These are phyloP conservation scores for Oryza meyeriana DNA, from an alignment of 176 grass and related monocot species.

Conservation along the genomic window DNA sequence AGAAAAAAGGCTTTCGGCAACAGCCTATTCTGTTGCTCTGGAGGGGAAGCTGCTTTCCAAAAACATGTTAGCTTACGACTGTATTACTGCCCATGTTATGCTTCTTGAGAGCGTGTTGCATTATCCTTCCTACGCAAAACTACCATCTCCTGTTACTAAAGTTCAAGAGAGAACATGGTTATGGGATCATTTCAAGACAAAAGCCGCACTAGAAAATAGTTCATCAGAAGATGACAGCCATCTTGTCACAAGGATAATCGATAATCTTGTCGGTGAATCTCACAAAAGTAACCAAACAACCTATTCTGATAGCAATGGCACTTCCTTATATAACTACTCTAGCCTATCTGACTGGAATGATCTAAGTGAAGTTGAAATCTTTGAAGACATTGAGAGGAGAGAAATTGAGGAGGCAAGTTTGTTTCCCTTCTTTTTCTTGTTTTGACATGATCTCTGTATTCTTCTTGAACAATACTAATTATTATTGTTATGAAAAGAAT, in stretches of 20 bases:
- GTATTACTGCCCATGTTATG: slow-evolving; percentile 62
- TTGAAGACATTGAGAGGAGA: slow-evolving; percentile 71
- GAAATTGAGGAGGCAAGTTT: slow-evolving; percentile 86
- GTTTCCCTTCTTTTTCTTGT: neutral
- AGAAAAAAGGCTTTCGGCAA: slow-evolving; percentile 53
- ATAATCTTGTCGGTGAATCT: slow-evolving; percentile 57
- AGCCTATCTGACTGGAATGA: slow-evolving; percentile 73
- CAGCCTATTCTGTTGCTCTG: slow-evolving; percentile 59
- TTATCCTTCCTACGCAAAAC: slow-evolving; percentile 75
- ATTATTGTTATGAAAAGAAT: slow-evolving; percentile 8
- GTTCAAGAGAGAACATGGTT: slow-evolving; percentile 77
- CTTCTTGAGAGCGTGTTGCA: slow-evolving; percentile 83
- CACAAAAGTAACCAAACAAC: slow-evolving; percentile 39
- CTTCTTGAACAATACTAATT: slow-evolving; percentile 20
- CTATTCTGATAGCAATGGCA: slow-evolving; percentile 45
- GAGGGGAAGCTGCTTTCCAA: slow-evolving; percentile 65
- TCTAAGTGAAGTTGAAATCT: slow-evolving; percentile 69
- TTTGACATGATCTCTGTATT: slow-evolving; percentile 14
- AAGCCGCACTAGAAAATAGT: slow-evolving; percentile 42
- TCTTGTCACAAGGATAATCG: slow-evolving; percentile 32
- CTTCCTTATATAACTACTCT: slow-evolving; percentile 59
- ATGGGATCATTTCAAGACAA: slow-evolving; percentile 69
- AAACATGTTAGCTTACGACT: slow-evolving; percentile 91
- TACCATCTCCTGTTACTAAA: slow-evolving; percentile 63
- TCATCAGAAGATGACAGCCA: slow-evolving; percentile 22